phyloP scores from a whole-genome alignment of 1,284 basidiomycete species.

The Malassezia sp. region DNA sequence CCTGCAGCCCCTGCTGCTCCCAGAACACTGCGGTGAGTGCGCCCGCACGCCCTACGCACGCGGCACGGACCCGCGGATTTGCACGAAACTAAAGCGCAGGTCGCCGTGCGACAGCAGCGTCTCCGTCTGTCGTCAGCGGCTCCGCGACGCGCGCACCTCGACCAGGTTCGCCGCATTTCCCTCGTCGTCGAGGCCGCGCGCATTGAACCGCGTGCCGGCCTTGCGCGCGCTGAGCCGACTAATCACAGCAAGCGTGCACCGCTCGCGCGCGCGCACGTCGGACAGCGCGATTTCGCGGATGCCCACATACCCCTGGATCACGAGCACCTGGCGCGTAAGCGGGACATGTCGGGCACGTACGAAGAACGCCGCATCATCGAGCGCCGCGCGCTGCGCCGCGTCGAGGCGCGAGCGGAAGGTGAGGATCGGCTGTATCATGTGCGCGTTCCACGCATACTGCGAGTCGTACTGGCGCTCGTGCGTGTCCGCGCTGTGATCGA shows the following conservation, averaged over 20 bases:
- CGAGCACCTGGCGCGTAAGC: too few relatives aligned
- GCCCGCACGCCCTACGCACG: too few relatives aligned
- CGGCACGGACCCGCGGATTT: slow-evolving; percentile 74
- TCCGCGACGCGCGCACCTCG: too few relatives aligned
- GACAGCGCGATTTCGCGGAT: background rate
- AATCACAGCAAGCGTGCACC: slow-evolving; percentile 64
- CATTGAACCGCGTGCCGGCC: slow-evolving; percentile 93
- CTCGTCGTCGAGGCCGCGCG: slow-evolving; percentile 92
- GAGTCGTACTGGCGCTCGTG: slow-evolving; percentile 45
- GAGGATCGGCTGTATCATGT: slow-evolving; percentile 64
- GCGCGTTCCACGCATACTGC: slow-evolving; percentile 64
- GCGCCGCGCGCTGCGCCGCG: slow-evolving; percentile 56
- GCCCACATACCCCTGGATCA: slow-evolving; percentile 82
- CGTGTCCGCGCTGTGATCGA: slow-evolving; percentile 20
- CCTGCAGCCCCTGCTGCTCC: slow-evolving; percentile 81
- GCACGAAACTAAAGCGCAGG: slow-evolving; percentile 75
- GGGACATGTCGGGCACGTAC: too few relatives aligned
- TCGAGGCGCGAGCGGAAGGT: slow-evolving; percentile 69
- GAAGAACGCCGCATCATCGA: slow-evolving; percentile 52
- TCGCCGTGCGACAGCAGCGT: slow-evolving; percentile 73
- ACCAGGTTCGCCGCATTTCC: slow-evolving; percentile 96
- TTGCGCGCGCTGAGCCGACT: slow-evolving; percentile 79
- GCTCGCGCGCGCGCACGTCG: background rate
- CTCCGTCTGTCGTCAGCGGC: too few relatives aligned
- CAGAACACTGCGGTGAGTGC: too few relatives aligned